These are phyloP conservation scores for Pharus latifolius DNA, from an alignment of 176 grass and related monocot species.

Conservation along the genomic window DNA sequence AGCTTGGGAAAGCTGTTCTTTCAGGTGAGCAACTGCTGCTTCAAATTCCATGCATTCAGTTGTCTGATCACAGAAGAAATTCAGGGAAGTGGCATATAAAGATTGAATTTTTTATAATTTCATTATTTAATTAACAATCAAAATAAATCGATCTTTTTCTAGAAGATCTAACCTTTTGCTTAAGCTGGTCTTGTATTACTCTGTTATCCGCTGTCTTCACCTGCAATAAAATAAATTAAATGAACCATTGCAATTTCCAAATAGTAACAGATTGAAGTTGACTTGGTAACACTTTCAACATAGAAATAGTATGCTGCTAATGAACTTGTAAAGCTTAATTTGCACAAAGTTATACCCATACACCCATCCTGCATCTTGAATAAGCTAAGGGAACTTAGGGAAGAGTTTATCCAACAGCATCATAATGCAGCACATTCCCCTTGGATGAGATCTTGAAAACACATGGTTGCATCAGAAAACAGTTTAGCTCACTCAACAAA, in stretches of 20 bases:
- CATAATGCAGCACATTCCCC: too few relatives aligned
- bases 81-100: slow-evolving; percentile 1
- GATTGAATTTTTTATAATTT: not conserved
- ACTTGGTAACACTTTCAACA: not conserved
- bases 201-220: slow-evolving; percentile 95
- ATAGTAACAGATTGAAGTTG: not conserved
- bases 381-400: too few relatives aligned
- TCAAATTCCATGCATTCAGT: slow-evolving; percentile 68
- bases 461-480: too few relatives aligned
- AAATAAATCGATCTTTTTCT: not conserved
- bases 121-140: slow-evolving; percentile 5
- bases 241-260: not conserved
- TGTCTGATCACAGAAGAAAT: slow-evolving; percentile 43
- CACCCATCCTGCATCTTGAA: not conserved
- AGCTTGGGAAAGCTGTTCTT: slow-evolving; percentile 62
- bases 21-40: slow-evolving; percentile 57
- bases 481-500: too few relatives aligned
- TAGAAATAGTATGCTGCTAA: not conserved
- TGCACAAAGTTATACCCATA: not conserved
- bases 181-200: slow-evolving; percentile 93
- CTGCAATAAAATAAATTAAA: slow-evolving; percentile 41
- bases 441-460: too few relatives aligned
- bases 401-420: too few relatives aligned
- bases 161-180: slow-evolving; percentile 57
- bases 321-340: not conserved